Percentiles rank a stretch among this genome's conserved stretches.
Evolutionary conservation across 2,329 filamentous ascomycete genomes (phyloP).

Genomic region (Xylariaceae sp.): DNA sequence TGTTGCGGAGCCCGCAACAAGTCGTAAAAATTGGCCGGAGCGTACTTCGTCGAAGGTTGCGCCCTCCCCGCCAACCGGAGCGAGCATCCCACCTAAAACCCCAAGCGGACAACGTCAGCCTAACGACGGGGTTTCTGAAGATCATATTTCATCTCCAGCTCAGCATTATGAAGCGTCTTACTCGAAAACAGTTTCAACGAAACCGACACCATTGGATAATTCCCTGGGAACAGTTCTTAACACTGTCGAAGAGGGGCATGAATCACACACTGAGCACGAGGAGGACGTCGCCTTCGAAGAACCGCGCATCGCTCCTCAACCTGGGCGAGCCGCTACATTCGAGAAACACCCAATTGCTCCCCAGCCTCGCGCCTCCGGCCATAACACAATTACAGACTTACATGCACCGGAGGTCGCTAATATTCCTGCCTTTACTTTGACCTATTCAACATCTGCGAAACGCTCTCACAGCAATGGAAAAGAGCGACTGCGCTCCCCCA

Average conservation of each 20-base stretch:
- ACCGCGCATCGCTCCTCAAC: background rate
- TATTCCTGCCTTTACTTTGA: background rate
- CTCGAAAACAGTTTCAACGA: background rate
- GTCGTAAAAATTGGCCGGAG: conserved; percentile 17
- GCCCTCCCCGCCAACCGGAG: background rate
- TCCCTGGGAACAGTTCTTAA: conserved; percentile 9
- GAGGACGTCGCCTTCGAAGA: conserved; percentile 1
- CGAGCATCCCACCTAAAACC: background rate
- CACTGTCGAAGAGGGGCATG: conserved; percentile 6
- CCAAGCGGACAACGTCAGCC: no score
- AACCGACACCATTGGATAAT: conserved; percentile 3
- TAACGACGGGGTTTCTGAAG: background rate
- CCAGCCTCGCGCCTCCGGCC: background rate
- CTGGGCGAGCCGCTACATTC: background rate
- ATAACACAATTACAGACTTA: background rate
- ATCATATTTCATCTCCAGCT: conserved; percentile 1
- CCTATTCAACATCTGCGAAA: background rate
- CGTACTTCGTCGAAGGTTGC: conserved; percentile 20
- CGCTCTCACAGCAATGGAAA: background rate
- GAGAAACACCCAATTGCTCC: background rate
- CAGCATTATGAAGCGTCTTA: background rate
- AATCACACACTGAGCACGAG: background rate
- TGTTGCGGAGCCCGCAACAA: background rate
- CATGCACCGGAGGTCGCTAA: background rate
- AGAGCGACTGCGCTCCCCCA: background rate